phyloP scores from a whole-genome alignment of 2,329 filamentous ascomycete species.

The Cytospora leucostoma region DNA sequence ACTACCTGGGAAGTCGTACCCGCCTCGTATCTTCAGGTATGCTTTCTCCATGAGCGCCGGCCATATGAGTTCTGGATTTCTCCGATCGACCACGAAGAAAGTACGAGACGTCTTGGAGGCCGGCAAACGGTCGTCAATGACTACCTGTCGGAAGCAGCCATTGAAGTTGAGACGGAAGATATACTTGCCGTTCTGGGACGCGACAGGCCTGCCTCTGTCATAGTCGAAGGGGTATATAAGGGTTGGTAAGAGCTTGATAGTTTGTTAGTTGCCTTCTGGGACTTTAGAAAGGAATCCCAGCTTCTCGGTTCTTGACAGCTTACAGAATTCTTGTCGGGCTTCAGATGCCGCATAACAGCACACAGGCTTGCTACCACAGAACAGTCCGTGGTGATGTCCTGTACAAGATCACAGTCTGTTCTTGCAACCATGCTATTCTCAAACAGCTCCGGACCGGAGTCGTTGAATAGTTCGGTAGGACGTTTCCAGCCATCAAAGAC shows the following conservation, averaged over 20 bases:
- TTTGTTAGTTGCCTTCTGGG: slow-evolving; percentile 12
- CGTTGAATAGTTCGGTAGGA: slow-evolving; percentile 66
- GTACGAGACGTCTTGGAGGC: slow-evolving; percentile 72
- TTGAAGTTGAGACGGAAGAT: slow-evolving; percentile 94
- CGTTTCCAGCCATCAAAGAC: slow-evolving; percentile 86
- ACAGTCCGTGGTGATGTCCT: slow-evolving; percentile 94
- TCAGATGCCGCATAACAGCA: slow-evolving; percentile 70
- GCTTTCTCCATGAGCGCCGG: slow-evolving; percentile 94
- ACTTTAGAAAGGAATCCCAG: no score
- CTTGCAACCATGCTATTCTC: slow-evolving; percentile 37
- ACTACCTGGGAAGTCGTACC: slow-evolving; percentile 96
- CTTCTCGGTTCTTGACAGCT: slow-evolving; percentile 27
- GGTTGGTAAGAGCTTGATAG: slow-evolving; percentile 63
- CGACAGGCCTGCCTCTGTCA: slow-evolving; percentile 54
- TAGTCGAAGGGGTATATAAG: slow-evolving; percentile 76
- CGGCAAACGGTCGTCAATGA: slow-evolving; percentile 87
- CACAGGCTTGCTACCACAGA: slow-evolving; percentile 96
- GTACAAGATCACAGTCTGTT: slow-evolving; percentile 76
- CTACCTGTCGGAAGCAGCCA: slow-evolving; percentile 82
- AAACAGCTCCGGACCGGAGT: slow-evolving; percentile 25
- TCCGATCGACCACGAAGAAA: slow-evolving; percentile 84
- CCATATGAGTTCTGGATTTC: slow-evolving; percentile 82
- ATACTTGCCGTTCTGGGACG: slow-evolving; percentile 85
- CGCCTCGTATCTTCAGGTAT: slow-evolving; percentile 91
- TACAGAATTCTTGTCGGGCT: slow-evolving; percentile 66